Conservation (phyloP, 805 yeast genomes). For the Alloascoidea africana region DNA sequence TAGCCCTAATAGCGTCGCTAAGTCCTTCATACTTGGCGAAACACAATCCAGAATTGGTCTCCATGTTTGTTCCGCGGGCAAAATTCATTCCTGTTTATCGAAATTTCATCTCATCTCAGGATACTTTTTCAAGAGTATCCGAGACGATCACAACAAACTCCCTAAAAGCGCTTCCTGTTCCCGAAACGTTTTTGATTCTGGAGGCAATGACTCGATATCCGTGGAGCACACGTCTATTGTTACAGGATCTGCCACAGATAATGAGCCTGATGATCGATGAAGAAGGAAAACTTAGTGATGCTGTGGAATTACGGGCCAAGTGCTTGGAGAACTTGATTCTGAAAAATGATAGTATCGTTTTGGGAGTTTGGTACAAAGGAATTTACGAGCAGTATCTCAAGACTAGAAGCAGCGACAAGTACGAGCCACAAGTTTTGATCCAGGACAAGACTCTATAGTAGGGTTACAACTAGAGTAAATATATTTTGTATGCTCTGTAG, state of each 20-base stretch:
- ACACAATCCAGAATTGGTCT: slow-evolving; percentile 8
- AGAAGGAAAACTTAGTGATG: no score
- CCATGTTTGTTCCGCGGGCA: slow-evolving; percentile 11
- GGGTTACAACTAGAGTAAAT: background rate
- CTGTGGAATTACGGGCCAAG: no score
- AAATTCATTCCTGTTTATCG: slow-evolving; percentile 12
- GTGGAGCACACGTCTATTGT: slow-evolving; percentile 13
- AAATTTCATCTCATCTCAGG: slow-evolving; percentile 12
- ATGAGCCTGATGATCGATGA: slow-evolving; percentile 16
- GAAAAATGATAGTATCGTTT: slow-evolving; percentile 3
- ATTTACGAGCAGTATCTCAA: slow-evolving; percentile 7
- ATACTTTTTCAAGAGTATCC: slow-evolving; percentile 10
- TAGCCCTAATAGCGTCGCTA: slow-evolving; percentile 13
- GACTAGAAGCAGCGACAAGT: slow-evolving; percentile 7
- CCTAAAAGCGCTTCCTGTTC: slow-evolving; percentile 12
- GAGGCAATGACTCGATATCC: slow-evolving; percentile 10
- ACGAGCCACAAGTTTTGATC: slow-evolving; percentile 4
- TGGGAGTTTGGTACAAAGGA: slow-evolving; percentile 8
- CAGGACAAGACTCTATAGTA: slow-evolving; percentile 9
- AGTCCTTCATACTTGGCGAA: slow-evolving; percentile 13
- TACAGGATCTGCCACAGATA: slow-evolving; percentile 15
- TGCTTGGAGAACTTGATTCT: slow-evolving; percentile 7
- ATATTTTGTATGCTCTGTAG: background rate
- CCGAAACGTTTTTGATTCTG: slow-evolving; percentile 13
- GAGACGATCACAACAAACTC: slow-evolving; percentile 8